These are phyloP conservation scores for Aegle marmelos DNA, from an alignment of 345 rosid species.

Conservation along the genomic window DNA sequence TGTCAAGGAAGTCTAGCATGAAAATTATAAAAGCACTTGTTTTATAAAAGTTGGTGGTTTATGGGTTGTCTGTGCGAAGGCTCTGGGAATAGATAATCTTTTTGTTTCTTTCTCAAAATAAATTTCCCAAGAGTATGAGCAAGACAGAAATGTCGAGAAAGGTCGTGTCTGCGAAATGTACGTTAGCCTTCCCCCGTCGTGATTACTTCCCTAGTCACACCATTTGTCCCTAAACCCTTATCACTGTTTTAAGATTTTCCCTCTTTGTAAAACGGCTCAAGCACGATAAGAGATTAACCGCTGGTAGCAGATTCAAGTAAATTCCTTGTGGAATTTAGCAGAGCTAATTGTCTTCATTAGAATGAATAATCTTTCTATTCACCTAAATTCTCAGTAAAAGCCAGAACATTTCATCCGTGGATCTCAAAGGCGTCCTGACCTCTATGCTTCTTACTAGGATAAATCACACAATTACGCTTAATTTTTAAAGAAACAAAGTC, in stretches of 20 bases:
- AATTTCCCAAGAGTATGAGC: neutral
- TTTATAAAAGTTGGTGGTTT: conserved; percentile 37
- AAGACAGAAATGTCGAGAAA: neutral
- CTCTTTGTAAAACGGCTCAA: too few species aligned
- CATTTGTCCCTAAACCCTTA: too few species aligned
- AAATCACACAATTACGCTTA: neutral
- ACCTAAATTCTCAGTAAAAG: neutral
- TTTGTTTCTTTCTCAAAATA: conserved; percentile 14
- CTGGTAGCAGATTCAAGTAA: neutral
- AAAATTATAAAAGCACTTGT: conserved; percentile 28
- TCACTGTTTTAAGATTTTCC: too few species aligned
- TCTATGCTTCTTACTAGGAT: neutral
- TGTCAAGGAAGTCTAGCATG: conserved; percentile 43
- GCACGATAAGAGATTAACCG: neutral
- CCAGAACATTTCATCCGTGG: neutral
- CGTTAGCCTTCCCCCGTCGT: neutral
- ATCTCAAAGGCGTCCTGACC: neutral
- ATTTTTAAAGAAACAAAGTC: too few species aligned
- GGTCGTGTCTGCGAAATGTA: neutral
- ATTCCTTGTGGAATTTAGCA: neutral
- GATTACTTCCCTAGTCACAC: neutral
- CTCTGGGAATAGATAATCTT: conserved; percentile 22
- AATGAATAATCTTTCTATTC: neutral
- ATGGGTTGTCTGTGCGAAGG: conserved; percentile 32
- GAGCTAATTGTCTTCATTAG: neutral